These are phyloP conservation scores for Aegilops sharonensis DNA, from an alignment of 176 grass and related monocot genomes.

Conservation along the genomic window DNA sequence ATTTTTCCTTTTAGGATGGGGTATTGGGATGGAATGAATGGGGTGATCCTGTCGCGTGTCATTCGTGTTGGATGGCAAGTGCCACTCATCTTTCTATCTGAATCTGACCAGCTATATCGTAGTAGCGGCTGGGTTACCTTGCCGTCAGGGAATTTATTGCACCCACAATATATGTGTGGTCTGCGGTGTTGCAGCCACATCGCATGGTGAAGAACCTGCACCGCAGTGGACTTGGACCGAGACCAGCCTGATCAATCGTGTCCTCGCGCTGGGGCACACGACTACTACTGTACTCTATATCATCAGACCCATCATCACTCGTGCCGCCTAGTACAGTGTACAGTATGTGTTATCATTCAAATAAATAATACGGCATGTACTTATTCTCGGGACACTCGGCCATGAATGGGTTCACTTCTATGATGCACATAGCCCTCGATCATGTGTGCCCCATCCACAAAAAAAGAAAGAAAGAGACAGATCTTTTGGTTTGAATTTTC, in stretches of 20 bases:
- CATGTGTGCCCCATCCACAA: too few relatives aligned
- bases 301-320: not conserved
- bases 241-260: not conserved
- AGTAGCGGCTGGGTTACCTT: not conserved
- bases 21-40: too few relatives aligned
- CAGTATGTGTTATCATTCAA: not conserved
- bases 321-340: too few relatives aligned
- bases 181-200: not conserved
- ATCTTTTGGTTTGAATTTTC: not conserved
- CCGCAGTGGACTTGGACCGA: not conserved
- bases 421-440: not conserved
- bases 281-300: too few relatives aligned
- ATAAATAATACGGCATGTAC: not conserved
- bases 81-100: not conserved
- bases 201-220: not conserved
- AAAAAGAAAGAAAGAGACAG: not conserved
- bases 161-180: not conserved
- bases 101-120: not conserved
- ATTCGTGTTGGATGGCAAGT: not conserved
- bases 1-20: too few relatives aligned
- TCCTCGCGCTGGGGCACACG: not conserved
- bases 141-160: not conserved
- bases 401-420: not conserved
- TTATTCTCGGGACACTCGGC: not conserved
- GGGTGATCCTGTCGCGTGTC: not conserved